Evolutionary conservation across 108 stramenopile genomes (phyloP), one percentile per base, ranked within the genome.

Genomic region (Licmophora abbreviata): DNA sequence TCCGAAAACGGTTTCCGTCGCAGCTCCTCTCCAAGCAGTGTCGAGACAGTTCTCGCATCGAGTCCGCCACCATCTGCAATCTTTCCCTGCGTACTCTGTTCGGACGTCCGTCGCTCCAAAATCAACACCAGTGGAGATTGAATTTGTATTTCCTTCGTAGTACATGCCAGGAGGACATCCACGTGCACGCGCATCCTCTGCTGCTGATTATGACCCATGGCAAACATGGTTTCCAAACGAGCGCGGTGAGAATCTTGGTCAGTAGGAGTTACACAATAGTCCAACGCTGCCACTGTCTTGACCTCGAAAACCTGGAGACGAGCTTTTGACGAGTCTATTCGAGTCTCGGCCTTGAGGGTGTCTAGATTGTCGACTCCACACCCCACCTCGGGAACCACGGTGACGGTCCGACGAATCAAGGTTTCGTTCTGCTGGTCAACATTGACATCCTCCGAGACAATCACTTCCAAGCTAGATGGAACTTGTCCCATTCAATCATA

Each of bases 351-450:
- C 43, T 69, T 77, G 14, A 62, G 59, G 11, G 75, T 72, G 32
- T 88, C 86, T 27, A 84, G 36, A 56, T 88, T 88, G 44, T 88
- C 86, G 22, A 88, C 58, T 0, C 69, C 74, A 62, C 86, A 88
- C 10, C 86, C 86, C 0, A 79, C 81, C 24, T 69, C 83, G 5
- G 86, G 86, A 9, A 84, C 47, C 15, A 40, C 38, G 20, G 38
- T 18, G 1, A 40, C 38, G 15, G 38, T 40, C 20, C 20, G 38
- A 5, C 38, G 38, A 18, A 18, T 3, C 15, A 40, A 20, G 2
- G 5, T 40, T 18, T 5, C 20, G 15, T 40, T 40, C 20, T 40
- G 18, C 20, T 20, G 18, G 38, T 40, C 5, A 20, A 3, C 38
- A 40, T 40, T 40, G 26, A 52, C 1, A 32, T 60, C 66, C 58